Conservation (phyloP, 345 rosid species). For the Gossypium anomalum region DNA sequence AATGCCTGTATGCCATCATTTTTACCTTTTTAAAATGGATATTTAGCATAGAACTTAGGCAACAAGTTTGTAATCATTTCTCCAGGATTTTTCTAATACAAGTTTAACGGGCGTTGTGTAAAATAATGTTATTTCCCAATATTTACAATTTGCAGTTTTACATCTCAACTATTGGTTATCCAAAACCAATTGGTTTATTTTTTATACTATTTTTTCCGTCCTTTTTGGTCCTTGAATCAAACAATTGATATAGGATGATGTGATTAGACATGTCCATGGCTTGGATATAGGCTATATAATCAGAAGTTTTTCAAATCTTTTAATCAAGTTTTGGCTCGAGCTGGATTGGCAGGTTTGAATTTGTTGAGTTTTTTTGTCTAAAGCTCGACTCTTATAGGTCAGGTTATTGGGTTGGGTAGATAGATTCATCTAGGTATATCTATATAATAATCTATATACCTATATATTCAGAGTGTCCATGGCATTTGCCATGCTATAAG, state of each 20-base stretch:
- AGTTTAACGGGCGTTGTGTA: not conserved
- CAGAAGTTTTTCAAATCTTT: not conserved
- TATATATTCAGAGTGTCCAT: too few species aligned
- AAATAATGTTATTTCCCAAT: not conserved
- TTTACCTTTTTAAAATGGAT: not conserved
- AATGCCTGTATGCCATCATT: not conserved
- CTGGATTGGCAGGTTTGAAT: too few species aligned
- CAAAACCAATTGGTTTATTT: not conserved
- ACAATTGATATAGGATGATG: not conserved
- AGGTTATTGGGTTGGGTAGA: too few species aligned
- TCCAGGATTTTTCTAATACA: not conserved
- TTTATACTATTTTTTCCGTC: not conserved
- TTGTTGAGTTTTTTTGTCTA: too few species aligned
- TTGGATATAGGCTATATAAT: not conserved
- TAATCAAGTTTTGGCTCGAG: too few species aligned
- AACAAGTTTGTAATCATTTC: not conserved
- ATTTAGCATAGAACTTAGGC: not conserved
- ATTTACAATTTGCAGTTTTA: not conserved
- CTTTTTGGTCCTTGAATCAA: not conserved
- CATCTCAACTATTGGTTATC: not conserved
- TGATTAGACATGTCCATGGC: not conserved
- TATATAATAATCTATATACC: too few species aligned
- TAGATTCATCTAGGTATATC: too few species aligned
- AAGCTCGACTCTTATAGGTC: too few species aligned
- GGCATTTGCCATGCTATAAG: too few species aligned